These are phyloP conservation scores for Fraxinus xanthoxyloides DNA, from an alignment of 305 asterid species.

Conservation along the genomic window DNA sequence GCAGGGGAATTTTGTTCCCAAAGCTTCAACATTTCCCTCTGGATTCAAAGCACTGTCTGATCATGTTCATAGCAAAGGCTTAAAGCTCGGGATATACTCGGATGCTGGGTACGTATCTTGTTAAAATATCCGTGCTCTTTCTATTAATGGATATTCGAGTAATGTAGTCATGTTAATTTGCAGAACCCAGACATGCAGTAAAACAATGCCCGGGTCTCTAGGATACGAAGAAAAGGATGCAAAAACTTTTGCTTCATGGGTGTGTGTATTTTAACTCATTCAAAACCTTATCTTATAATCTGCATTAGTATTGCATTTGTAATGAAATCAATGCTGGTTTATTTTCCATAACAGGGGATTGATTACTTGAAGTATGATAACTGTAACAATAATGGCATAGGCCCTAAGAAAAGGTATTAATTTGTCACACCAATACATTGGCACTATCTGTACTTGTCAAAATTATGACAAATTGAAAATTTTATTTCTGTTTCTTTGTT, in stretches of 20 bases:
- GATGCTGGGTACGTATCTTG: conserved; percentile 57
- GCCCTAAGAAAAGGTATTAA: conserved; percentile 66
- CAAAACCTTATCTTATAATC: neutral
- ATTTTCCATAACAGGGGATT: conserved; percentile 47
- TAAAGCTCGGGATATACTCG: conserved; percentile 75
- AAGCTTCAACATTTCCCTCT: conserved; percentile 69
- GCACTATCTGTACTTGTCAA: neutral
- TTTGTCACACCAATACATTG: neutral
- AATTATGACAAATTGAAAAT: neutral
- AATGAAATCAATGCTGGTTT: neutral
- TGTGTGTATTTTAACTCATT: conserved; percentile 15
- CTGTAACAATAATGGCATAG: conserved; percentile 54
- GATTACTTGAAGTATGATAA: conserved; percentile 97
- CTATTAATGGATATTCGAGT: neutral
- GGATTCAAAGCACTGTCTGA: conserved; percentile 78
- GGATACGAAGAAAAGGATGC: conserved; percentile 88
- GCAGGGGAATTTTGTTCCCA: conserved; percentile 68
- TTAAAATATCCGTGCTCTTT: neutral
- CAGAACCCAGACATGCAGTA: conserved; percentile 76
- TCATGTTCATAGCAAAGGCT: conserved; percentile 73
- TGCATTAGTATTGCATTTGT: neutral
- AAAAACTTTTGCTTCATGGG: conserved; percentile 92
- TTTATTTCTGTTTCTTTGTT: neutral
- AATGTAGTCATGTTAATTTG: neutral
- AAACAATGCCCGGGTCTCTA: conserved; percentile 82